phyloP scores from a whole-genome alignment of 1,284 basidiomycete species.

The Ganoderma lucidum region DNA sequence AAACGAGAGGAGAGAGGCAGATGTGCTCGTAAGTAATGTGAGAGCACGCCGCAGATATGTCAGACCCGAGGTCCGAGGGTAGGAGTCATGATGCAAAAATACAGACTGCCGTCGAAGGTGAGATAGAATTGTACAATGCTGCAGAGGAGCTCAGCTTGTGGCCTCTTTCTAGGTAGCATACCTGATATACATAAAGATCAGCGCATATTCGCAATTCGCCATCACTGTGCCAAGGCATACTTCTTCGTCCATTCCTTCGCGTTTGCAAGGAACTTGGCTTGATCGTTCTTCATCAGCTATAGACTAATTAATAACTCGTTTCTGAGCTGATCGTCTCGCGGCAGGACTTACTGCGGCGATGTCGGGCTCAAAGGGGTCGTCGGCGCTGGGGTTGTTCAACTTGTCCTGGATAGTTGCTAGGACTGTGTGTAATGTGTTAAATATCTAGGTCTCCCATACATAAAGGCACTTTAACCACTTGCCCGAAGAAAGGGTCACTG shows the following conservation, averaged over 20 bases:
- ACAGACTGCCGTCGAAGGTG: not conserved
- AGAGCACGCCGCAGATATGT: not conserved
- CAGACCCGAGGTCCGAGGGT: no score
- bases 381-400: conserved; percentile 86
- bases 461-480: conserved; percentile 12
- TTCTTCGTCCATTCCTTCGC: conserved; percentile 87
- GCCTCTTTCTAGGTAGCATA: conserved; percentile 5
- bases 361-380: conserved; percentile 90
- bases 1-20: not conserved
- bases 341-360: conserved; percentile 70
- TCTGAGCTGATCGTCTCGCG: not conserved
- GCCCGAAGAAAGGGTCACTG: conserved; percentile 81
- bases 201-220: not conserved
- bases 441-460: not conserved
- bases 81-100: not conserved
- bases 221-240: conserved; percentile 47
- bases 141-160: not conserved
- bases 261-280: conserved; percentile 69
- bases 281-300: conserved; percentile 78
- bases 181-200: not conserved
- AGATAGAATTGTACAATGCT: not conserved
- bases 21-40: not conserved
- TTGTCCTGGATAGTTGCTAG: conserved; percentile 85
- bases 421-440: conserved; percentile 54
- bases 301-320: conserved; percentile 9